A percentile compares a stretch with the other conserved stretches of the same genome.
phyloP scores from a whole-genome alignment of 148 eudicot genomes.

The Camellia lanceoleosa region DNA sequence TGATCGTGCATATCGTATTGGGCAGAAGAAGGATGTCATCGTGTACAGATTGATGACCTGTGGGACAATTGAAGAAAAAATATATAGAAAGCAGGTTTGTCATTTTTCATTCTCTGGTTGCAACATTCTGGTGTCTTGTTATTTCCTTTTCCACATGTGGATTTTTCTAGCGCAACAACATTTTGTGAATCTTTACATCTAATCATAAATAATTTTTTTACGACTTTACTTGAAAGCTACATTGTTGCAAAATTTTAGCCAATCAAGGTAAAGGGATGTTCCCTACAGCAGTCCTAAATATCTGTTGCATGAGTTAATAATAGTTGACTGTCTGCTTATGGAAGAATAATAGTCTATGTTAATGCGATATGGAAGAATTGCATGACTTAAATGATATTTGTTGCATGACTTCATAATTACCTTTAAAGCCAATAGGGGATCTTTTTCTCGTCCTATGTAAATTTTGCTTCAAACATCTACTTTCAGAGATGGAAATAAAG shows the following conservation, averaged over 20 bases:
- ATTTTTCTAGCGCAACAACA: not conserved
- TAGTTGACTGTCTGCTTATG: not conserved
- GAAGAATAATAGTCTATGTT: no score
- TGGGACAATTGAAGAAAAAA: constrained; percentile 94
- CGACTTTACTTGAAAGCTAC: no score
- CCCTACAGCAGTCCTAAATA: not conserved
- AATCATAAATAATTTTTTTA: not conserved
- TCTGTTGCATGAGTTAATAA: not conserved
- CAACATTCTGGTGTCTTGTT: not conserved
- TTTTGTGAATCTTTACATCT: not conserved
- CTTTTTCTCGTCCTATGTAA: not conserved
- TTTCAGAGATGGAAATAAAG: not conserved
- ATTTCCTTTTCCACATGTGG: not conserved
- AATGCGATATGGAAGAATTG: not conserved
- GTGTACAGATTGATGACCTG: constrained; percentile 97
- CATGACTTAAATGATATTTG: no score
- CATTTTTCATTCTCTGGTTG: constrained; percentile 1
- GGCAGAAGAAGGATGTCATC: constrained; percentile 90
- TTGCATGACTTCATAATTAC: not conserved
- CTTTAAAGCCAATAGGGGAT: not conserved
- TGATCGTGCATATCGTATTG: constrained; percentile 96
- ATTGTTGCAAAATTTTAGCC: not conserved
- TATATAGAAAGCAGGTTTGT: constrained; percentile 86
- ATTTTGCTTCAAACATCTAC: not conserved
- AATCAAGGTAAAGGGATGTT: not conserved